phyloP scores from a whole-genome alignment of 1,284 basidiomycete genomes.

The Microbotryomycetes sp. region DNA sequence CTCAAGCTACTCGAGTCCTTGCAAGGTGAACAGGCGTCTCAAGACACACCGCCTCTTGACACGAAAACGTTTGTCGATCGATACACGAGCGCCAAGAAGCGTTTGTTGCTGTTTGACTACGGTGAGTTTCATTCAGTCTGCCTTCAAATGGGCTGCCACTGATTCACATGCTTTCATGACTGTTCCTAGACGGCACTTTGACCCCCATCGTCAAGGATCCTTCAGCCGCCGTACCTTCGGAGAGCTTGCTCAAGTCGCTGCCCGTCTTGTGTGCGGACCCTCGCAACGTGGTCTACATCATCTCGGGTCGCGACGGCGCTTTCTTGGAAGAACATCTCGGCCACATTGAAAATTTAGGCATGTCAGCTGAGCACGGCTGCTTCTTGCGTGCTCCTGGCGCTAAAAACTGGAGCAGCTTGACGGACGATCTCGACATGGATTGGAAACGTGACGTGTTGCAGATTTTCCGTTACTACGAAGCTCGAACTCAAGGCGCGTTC shows the following conservation, averaged over 20 bases:
- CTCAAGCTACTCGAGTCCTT: slow-evolving; percentile 82
- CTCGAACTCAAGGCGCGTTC: slow-evolving; percentile 80
- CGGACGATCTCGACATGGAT: slow-evolving; percentile 85
- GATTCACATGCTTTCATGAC: neutral
- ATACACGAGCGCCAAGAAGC: slow-evolving; percentile 69
- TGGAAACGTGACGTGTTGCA: slow-evolving; percentile 96
- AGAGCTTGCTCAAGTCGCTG: slow-evolving; percentile 68
- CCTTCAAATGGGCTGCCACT: neutral
- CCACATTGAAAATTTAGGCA: slow-evolving; percentile 71
- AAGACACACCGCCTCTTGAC: slow-evolving; percentile 80
- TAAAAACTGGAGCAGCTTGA: slow-evolving; percentile 77
- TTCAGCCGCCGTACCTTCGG: slow-evolving; percentile 75
- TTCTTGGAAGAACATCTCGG: slow-evolving; percentile 92
- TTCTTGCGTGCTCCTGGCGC: slow-evolving; percentile 73
- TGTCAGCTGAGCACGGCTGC: slow-evolving; percentile 93
- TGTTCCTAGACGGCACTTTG: slow-evolving; percentile 66
- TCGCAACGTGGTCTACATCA: slow-evolving; percentile 88
- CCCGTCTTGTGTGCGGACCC: slow-evolving; percentile 67
- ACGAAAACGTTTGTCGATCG: slow-evolving; percentile 55
- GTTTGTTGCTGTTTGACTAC: slow-evolving; percentile 92
- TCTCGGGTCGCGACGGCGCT: slow-evolving; percentile 88
- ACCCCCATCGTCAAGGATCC: slow-evolving; percentile 95
- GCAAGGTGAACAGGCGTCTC: slow-evolving; percentile 70
- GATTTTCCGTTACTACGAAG: slow-evolving; percentile 67
- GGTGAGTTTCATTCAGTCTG: slow-evolving; percentile 55